These are phyloP conservation scores for Aphanocladium album DNA, from an alignment of 2,329 filamentous ascomycete genomes.

Conservation along the genomic window DNA sequence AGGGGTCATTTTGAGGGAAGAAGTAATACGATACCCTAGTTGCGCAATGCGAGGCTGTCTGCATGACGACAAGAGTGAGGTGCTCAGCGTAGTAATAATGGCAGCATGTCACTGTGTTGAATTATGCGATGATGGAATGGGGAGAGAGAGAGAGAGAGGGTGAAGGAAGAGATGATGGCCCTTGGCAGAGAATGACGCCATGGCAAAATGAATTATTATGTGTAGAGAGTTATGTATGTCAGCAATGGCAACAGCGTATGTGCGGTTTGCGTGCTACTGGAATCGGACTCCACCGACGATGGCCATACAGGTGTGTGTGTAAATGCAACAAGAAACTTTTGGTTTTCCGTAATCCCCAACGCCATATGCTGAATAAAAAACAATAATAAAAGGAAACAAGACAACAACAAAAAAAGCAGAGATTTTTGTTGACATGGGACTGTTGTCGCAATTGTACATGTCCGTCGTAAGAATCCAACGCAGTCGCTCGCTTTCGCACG, in stretches of 20 bases:
- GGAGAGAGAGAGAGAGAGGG: too few species aligned
- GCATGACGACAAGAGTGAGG: not conserved
- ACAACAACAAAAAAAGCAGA: not conserved
- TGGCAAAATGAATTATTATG: not conserved
- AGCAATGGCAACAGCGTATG: not conserved
- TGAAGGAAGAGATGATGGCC: not conserved
- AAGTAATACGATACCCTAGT: conserved; percentile 6
- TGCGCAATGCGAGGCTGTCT: not conserved
- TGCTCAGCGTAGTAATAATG: too few species aligned
- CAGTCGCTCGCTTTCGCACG: too few species aligned
- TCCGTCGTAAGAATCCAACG: not conserved
- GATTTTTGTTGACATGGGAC: not conserved
- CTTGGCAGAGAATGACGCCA: not conserved
- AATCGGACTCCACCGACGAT: not conserved
- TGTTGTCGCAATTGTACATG: not conserved
- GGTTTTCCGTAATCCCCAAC: conserved; percentile 1
- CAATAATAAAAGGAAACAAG: not conserved
- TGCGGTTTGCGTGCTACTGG: conserved; percentile 6
- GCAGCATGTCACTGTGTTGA: not conserved
- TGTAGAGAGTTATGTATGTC: not conserved
- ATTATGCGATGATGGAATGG: too few species aligned
- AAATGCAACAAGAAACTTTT: conserved; percentile 5
- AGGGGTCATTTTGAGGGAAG: conserved; percentile 1
- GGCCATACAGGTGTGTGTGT: not conserved
- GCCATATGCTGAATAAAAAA: conserved; percentile 9